Evolutionary conservation across 805 yeast genomes (phyloP), one percentile per base, ranked within the genome.

Genomic region (Barnettozyma pratensis): DNA sequence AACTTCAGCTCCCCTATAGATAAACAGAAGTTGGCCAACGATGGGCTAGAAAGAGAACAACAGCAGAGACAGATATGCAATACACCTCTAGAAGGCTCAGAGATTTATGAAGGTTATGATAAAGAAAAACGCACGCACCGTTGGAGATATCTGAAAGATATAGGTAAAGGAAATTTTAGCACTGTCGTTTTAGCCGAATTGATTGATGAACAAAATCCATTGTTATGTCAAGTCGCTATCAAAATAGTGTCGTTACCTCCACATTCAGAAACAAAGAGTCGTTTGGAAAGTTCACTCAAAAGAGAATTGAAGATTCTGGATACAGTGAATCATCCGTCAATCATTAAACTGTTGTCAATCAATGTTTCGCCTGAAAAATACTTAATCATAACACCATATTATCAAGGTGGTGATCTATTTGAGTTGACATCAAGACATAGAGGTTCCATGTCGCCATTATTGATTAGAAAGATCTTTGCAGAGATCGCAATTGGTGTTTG

Each of bases 321-420:
- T 46, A 64, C 69, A 10, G 53, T 83, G 11, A 54, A 73, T 35
- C 94, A 88, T 62, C 95, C 96, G 1, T 80, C 85, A 43, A 75
- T 91, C 11, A 80, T 88, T 26, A 67, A 72, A 41, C 67, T 91
- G 9, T 58, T 82, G 30, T 90, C 85, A 1, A 54, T 70, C 25
- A 65, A 68, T 41, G 49, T 61, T 39, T 58, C 61, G 3, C 39
- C 56, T 1, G 48, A 60, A 44, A 46, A 57, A 51, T 67, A 65
- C 51, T 58, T 67, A 49, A 75, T 91, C 65, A 84, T 85, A 38
- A 71, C 91, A 59, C 87, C 91, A 1, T 88, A 77, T 63, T 86
- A 89, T 57, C 64, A 71, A 6, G 98, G 98, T 5, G 97, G 98
- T 4, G 96, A 90, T 59, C 65, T 94, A 38, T 83, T 86, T 57